Percentiles rank a stretch among this genome's conserved stretches.
These are phyloP conservation scores for Fraxinus platypoda DNA, from an alignment of 305 asterid genomes.

Conservation along the genomic window DNA sequence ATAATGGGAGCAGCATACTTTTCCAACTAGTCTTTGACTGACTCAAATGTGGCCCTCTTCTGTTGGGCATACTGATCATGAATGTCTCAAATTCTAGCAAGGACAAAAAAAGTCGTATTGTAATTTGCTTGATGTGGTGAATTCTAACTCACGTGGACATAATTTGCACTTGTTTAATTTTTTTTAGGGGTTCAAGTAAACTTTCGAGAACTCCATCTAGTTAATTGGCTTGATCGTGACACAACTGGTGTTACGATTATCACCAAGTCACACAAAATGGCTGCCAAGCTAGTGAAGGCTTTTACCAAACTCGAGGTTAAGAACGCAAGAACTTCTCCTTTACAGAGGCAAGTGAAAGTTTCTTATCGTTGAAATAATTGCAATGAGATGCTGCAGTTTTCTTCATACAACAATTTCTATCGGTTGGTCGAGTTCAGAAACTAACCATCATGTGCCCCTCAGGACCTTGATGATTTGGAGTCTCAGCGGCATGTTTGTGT, in stretches of 20 bases:
- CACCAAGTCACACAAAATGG: conserved; percentile 82
- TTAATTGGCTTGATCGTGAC: conserved; percentile 87
- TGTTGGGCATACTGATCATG: not conserved
- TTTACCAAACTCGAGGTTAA: conserved; percentile 67
- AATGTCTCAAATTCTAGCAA: not conserved
- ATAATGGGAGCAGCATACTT: not conserved
- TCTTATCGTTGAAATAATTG: not conserved
- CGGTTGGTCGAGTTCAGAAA: not conserved
- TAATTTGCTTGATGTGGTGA: not conserved
- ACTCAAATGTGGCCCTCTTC: not conserved
- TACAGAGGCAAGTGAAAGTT: not conserved
- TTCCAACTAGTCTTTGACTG: not conserved
- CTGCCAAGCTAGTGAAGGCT: conserved; percentile 84
- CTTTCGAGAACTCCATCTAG: conserved; percentile 62
- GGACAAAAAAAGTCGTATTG: not conserved
- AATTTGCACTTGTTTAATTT: not conserved
- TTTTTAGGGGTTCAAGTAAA: conserved; percentile 37
- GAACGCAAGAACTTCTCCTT: not conserved
- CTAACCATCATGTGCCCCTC: not conserved
- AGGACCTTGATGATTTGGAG: not conserved
- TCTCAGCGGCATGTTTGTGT: not conserved
- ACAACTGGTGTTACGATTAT: conserved; percentile 79
- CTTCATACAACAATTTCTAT: not conserved
- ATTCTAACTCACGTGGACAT: not conserved
- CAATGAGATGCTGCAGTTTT: not conserved